phyloP scores from a whole-genome alignment of 1,284 basidiomycete genomes.

The Lignosus rhinocerotis region DNA sequence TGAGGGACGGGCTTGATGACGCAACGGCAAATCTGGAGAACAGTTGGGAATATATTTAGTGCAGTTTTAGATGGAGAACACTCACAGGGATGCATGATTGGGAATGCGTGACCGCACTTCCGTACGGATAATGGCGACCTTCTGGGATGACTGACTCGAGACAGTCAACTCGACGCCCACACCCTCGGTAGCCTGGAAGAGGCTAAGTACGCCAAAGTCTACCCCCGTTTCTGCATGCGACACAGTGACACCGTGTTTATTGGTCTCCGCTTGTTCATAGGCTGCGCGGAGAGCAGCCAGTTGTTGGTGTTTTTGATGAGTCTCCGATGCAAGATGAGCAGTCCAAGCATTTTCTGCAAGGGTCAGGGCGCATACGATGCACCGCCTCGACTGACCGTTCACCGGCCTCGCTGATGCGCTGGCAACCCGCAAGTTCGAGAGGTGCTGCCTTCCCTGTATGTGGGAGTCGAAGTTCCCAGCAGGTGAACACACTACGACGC shows the following conservation, averaged over 20 bases:
- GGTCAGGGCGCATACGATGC: neutral
- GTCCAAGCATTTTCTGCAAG: neutral
- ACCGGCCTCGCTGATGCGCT: neutral
- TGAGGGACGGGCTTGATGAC: neutral
- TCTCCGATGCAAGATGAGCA: neutral
- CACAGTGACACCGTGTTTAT: slow-evolving; percentile 30
- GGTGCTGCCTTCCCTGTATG: slow-evolving; percentile 8
- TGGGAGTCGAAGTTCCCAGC: slow-evolving; percentile 10
- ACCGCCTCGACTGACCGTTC: slow-evolving; percentile 4
- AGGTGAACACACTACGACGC: slow-evolving; percentile 19
- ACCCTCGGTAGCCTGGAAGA: slow-evolving; percentile 30
- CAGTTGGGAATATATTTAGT: neutral
- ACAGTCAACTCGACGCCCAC: slow-evolving; percentile 14
- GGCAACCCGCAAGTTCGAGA: neutral
- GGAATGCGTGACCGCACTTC: neutral
- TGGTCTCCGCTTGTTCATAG: slow-evolving; percentile 29
- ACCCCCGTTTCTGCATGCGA: slow-evolving; percentile 27
- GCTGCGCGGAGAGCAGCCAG: slow-evolving; percentile 19
- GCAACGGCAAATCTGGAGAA: neutral
- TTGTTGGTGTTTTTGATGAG: slow-evolving; percentile 8
- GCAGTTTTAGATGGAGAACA: neutral
- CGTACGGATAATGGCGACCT: neutral
- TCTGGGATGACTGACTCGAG: neutral
- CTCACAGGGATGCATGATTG: slow-evolving; percentile 3
- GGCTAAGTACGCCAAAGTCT: slow-evolving; percentile 40